phyloP scores from a whole-genome alignment of 2,329 filamentous ascomycete species.

The Fusarium coicis region DNA sequence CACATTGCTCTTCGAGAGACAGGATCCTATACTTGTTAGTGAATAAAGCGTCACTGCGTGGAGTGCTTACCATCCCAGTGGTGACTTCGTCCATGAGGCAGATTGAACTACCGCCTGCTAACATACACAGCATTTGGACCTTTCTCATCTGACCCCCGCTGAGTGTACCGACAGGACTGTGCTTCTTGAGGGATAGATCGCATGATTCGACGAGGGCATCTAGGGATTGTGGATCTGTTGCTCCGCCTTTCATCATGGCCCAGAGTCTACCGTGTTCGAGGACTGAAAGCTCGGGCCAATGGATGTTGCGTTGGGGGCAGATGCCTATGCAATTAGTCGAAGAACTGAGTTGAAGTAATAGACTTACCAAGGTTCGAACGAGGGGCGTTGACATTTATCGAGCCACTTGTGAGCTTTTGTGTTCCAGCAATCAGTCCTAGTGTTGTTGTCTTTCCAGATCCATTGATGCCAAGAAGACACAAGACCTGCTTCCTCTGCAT shows the following conservation, averaged over 20 bases:
- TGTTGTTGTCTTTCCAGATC: slow-evolving; percentile 84
- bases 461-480: slow-evolving; percentile 85
- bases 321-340: not conserved
- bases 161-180: slow-evolving; percentile 74
- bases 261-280: slow-evolving; percentile 4
- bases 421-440: slow-evolving; percentile 83
- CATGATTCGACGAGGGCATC: slow-evolving; percentile 69
- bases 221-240: not conserved
- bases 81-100: slow-evolving; percentile 66
- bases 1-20: slow-evolving; percentile 84
- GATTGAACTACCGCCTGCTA: slow-evolving; percentile 76
- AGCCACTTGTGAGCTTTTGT: slow-evolving; percentile 50
- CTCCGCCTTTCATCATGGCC: slow-evolving; percentile 5
- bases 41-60: not conserved
- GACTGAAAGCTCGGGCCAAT: slow-evolving; percentile 16
- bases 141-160: slow-evolving; percentile 89
- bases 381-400: not conserved
- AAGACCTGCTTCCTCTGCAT: slow-evolving; percentile 59
- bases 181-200: slow-evolving; percentile 76
- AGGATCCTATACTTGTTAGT: slow-evolving; percentile 76
- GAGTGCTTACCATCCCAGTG: slow-evolving; percentile 50
- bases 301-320: slow-evolving; percentile 18
- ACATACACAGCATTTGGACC: slow-evolving; percentile 88
- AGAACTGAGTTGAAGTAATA: slow-evolving; percentile 10
- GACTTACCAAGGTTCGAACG: not conserved